Conservation (phyloP, 2,329 filamentous ascomycete genomes). For the Beauveria caledonica region DNA sequence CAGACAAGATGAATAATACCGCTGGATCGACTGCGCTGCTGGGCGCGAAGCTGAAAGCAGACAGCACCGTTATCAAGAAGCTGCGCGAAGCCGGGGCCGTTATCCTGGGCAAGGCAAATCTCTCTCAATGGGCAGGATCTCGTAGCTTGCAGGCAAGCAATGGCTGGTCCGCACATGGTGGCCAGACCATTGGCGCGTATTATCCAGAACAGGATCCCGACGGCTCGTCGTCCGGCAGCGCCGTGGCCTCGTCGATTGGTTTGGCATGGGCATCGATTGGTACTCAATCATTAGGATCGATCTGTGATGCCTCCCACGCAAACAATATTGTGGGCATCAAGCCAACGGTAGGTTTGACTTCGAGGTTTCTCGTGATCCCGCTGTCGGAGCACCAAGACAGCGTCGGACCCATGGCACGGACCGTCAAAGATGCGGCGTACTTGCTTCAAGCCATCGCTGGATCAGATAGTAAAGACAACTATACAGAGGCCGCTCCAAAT, state of each 20-base stretch:
- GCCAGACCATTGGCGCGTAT: slow-evolving; percentile 55
- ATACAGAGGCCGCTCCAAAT: slow-evolving; percentile 50
- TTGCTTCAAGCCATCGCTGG: slow-evolving; percentile 57
- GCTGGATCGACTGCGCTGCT: slow-evolving; percentile 56
- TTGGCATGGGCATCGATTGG: slow-evolving; percentile 35
- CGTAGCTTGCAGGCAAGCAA: slow-evolving; percentile 48
- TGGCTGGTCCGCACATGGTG: slow-evolving; percentile 58
- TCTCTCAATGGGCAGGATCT: slow-evolving; percentile 59
- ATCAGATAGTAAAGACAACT: slow-evolving; percentile 51
- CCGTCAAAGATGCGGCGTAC: slow-evolving; percentile 56
- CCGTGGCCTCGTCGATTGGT: slow-evolving; percentile 52
- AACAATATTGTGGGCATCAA: slow-evolving; percentile 63
- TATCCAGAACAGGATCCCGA: slow-evolving; percentile 52
- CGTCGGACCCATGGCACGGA: slow-evolving; percentile 56
- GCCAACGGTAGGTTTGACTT: slow-evolving; percentile 58
- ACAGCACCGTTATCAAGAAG: slow-evolving; percentile 51
- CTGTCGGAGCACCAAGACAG: slow-evolving; percentile 58
- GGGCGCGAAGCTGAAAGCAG: slow-evolving; percentile 46
- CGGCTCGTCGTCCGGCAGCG: slow-evolving; percentile 55
- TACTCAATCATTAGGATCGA: slow-evolving; percentile 55
- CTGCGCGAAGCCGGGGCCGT: slow-evolving; percentile 53
- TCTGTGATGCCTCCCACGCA: slow-evolving; percentile 42
- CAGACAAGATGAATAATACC: slow-evolving; percentile 53
- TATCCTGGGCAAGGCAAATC: slow-evolving; percentile 57
- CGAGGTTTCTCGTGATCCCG: slow-evolving; percentile 55